Evolutionary conservation across 2,329 filamentous ascomycete species (phyloP).

Genomic region (Hypoxylon sp.): DNA sequence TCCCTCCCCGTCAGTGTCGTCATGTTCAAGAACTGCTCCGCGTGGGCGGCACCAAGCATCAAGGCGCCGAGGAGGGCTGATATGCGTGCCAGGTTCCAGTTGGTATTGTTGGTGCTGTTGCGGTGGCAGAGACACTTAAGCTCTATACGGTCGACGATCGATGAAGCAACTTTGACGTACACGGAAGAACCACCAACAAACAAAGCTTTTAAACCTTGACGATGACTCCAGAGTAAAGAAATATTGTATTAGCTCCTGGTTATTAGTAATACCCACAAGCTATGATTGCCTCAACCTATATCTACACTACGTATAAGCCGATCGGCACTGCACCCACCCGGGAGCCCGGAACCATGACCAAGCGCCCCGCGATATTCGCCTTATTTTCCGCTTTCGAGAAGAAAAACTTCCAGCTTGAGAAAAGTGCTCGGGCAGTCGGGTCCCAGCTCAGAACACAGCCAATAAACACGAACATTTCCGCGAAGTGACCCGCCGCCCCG

Average conservation of each 20-base stretch:
- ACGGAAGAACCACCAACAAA: not conserved
- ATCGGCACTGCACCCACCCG: not conserved
- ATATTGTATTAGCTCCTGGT: not conserved
- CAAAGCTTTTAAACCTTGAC: not conserved
- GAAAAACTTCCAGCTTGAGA: not conserved
- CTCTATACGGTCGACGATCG: no score
- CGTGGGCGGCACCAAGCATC: conserved; percentile 12
- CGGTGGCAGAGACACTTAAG: no score
- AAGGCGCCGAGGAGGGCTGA: not conserved
- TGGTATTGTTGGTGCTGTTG: not conserved
- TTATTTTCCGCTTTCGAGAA: not conserved
- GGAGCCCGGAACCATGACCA: not conserved
- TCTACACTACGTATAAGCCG: not conserved
- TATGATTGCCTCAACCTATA: not conserved
- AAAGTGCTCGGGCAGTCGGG: not conserved
- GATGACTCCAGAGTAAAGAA: not conserved
- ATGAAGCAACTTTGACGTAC: not conserved
- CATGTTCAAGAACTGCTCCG: conserved; percentile 55
- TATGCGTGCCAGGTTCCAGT: conserved; percentile 12
- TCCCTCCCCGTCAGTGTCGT: conserved; percentile 56
- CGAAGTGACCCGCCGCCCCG: not conserved
- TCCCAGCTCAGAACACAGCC: not conserved
- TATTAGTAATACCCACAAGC: not conserved
- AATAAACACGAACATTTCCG: not conserved
- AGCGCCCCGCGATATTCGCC: not conserved